These are phyloP conservation scores for Psilocybe cyanescens DNA, from an alignment of 768 basidiomycete genomes.

Conservation along the genomic window DNA sequence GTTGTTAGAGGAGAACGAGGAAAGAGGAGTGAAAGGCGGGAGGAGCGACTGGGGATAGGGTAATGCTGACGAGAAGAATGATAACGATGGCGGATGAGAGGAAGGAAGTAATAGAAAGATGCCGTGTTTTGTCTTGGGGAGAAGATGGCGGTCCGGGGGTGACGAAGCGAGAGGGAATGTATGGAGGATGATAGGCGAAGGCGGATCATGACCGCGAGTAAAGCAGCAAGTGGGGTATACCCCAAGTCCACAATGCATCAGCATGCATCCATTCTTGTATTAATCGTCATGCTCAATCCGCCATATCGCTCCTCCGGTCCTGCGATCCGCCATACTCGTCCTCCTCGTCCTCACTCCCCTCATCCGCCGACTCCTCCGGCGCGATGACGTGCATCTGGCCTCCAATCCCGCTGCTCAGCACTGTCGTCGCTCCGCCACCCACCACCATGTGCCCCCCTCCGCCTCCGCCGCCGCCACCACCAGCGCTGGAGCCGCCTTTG, in stretches of 20 bases:
- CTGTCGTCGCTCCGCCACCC: constrained; percentile 9
- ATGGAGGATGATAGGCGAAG: no score
- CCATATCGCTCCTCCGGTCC: constrained; percentile 25
- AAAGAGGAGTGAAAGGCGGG: not conserved
- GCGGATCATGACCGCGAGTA: no score
- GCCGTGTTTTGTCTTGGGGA: no score
- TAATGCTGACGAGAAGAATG: no score
- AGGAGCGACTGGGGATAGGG: no score
- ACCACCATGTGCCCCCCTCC: constrained; percentile 2
- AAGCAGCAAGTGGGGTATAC: no score
- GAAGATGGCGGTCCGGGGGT: no score
- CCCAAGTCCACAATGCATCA: no score
- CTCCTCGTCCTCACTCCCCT: constrained; percentile 32
- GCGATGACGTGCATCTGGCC: constrained; percentile 14
- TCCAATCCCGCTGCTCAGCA: constrained; percentile 11
- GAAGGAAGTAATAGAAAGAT: no score
- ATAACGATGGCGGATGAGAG: no score
- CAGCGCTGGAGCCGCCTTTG: not conserved
- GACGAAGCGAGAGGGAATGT: no score
- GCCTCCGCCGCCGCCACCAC: constrained; percentile 1
- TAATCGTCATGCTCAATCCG: constrained; percentile 2
- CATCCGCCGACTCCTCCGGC: constrained; percentile 24
- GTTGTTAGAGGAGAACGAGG: not conserved
- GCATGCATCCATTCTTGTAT: not conserved
- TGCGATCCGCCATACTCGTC: constrained; percentile 23